Evolutionary conservation across 768 basidiomycete species (phyloP).

Genomic region (Russula sp.): DNA sequence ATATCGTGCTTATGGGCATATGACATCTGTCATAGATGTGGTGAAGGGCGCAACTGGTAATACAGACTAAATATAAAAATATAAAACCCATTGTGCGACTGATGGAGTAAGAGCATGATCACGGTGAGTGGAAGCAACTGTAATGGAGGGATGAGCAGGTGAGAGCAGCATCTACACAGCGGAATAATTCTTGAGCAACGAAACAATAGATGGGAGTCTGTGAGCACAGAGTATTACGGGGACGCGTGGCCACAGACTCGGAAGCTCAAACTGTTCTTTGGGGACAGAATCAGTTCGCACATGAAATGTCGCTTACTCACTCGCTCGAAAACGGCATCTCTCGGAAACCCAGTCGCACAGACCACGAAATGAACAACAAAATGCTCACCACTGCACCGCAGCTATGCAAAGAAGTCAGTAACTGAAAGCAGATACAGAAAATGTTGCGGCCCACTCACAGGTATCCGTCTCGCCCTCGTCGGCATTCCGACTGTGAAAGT

Average conservation of each 20-base stretch:
- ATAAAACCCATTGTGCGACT: slow-evolving; percentile 1
- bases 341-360: background rate
- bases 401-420: background rate
- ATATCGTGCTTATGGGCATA: too few species aligned
- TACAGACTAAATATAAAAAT: background rate
- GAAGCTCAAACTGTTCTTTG: background rate
- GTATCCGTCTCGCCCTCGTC: slow-evolving; percentile 20
- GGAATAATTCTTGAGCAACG: background rate
- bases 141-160: background rate
- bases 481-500: slow-evolving; percentile 16
- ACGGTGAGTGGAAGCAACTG: background rate
- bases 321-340: background rate
- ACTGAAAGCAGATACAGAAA: background rate
- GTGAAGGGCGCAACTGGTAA: background rate
- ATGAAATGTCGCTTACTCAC: background rate
- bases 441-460: slow-evolving; percentile 7
- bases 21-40: background rate
- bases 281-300: background rate
- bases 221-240: background rate
- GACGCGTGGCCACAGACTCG: too few species aligned
- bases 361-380: background rate
- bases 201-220: background rate
- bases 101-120: background rate
- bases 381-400: slow-evolving; percentile 9
- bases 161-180: slow-evolving; percentile 1